Evolutionary conservation across 78 protist genomes (phyloP).

Genomic region (Dictyostelium capitatum): DNA sequence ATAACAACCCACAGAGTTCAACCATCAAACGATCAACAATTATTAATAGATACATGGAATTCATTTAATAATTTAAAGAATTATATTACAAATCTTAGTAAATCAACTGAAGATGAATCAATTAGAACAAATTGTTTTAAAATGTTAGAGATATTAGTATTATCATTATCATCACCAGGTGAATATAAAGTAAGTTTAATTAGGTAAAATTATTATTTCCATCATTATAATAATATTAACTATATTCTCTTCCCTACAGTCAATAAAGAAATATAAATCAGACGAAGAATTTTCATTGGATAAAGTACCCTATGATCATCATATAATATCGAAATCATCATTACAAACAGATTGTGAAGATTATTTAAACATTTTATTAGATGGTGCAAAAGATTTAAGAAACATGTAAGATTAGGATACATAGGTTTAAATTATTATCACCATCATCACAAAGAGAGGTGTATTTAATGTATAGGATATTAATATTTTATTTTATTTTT

Average conservation of each 20-base stretch:
- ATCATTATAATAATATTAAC: background rate
- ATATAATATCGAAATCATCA: background rate
- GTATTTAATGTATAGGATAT: background rate
- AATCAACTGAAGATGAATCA: constrained; percentile 32
- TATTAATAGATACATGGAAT: constrained; percentile 28
- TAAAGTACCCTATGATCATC: constrained; percentile 39
- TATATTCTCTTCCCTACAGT: background rate
- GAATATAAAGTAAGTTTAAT: constrained; percentile 21
- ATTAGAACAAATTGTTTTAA: constrained; percentile 22
- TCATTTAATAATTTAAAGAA: constrained; percentile 34
- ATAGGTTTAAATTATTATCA: background rate
- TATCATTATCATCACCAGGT: constrained; percentile 43
- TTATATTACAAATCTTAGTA: constrained; percentile 11
- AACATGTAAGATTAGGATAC: constrained; percentile 40
- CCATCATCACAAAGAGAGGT: background rate
- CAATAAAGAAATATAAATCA: constrained; percentile 17
- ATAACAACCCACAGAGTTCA: background rate
- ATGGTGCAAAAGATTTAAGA: constrained; percentile 1
- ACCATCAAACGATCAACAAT: background rate
- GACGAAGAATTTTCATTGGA: constrained; percentile 71
- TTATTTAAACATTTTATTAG: constrained; percentile 23
- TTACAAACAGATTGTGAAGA: constrained; percentile 29
- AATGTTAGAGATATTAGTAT: constrained; percentile 32
- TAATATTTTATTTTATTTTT: background rate
- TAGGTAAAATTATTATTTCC: background rate